Conservation (phyloP, 371 early-diverging fungal species). For the Syncephalastrum racemosum region DNA sequence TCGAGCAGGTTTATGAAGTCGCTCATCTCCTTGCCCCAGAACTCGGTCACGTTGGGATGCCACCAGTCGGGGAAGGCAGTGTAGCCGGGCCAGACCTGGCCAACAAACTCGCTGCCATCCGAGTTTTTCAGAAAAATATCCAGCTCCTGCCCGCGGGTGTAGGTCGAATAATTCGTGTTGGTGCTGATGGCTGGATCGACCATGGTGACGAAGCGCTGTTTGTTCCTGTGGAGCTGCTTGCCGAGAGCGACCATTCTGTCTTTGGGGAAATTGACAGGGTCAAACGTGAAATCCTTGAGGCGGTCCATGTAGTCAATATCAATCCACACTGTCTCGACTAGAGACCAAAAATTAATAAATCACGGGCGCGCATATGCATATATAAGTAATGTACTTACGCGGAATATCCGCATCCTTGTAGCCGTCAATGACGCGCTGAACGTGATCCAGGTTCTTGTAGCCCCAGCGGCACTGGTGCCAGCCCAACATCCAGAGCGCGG, state of each 20-base stretch:
- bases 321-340: constrained; percentile 59
- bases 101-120: constrained; percentile 38
- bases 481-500: constrained; percentile 55
- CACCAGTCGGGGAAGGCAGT: constrained; percentile 15
- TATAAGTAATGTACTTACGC: constrained; percentile 36
- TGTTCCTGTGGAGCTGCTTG: constrained; percentile 23
- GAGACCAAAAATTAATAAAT: background rate
- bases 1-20: constrained; percentile 5
- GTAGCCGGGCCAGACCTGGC: constrained; percentile 13
- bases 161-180: constrained; percentile 37
- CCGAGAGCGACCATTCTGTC: constrained; percentile 28
- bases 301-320: constrained; percentile 74
- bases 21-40: constrained; percentile 7
- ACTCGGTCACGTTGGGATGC: constrained; percentile 7
- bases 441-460: constrained; percentile 57
- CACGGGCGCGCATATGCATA: background rate
- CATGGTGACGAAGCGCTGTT: constrained; percentile 49
- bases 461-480: constrained; percentile 76
- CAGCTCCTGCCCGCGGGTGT: constrained; percentile 32
- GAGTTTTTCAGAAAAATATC: constrained; percentile 47
- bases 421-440: constrained; percentile 46
- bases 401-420: constrained; percentile 58
- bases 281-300: constrained; percentile 51
- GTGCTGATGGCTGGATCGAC: constrained; percentile 52
- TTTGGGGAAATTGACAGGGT: constrained; percentile 45